Evolutionary conservation across 139 green algal species (phyloP).

Genomic region (Haematococcus sp.): DNA sequence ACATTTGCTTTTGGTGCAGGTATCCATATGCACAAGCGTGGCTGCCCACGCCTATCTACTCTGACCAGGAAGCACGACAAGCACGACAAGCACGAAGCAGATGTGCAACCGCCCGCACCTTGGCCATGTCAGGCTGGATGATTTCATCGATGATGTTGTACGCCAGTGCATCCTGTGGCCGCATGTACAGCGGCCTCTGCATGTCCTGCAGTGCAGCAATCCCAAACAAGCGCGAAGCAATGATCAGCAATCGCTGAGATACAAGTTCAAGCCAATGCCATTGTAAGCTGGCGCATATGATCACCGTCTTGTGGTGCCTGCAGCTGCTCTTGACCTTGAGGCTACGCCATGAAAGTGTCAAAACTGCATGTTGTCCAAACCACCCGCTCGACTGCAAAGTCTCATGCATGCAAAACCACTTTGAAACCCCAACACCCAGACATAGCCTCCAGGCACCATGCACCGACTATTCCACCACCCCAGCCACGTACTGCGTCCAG

Average conservation of each 20-base stretch:
- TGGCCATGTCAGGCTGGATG: conserved; percentile 63
- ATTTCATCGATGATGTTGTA: conserved; percentile 93
- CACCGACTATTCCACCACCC: not conserved
- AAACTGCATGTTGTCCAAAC: no score
- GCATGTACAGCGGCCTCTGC: conserved; percentile 96
- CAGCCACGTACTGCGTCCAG: conserved; percentile 65
- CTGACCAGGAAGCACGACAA: no score
- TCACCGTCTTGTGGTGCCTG: no score
- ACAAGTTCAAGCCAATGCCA: not conserved
- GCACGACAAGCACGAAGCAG: no score
- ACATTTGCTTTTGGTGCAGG: no score
- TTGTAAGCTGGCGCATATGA: not conserved
- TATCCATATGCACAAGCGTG: no score
- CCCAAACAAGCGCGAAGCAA: not conserved
- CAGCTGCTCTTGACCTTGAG: no score
- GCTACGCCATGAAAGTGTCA: no score
- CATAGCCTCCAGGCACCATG: not conserved
- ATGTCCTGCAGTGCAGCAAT: conserved; percentile 83
- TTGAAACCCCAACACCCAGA: not conserved
- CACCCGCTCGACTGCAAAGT: no score
- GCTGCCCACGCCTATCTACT: no score
- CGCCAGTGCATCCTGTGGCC: conserved; percentile 82
- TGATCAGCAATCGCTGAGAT: not conserved
- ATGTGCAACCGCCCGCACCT: no score
- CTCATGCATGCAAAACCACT: no score